A percentile compares a stretch with the other conserved stretches of the same genome.
These are phyloP conservation scores for Coemansia reversa DNA, from an alignment of 192 early-diverging fungal species.

Conservation along the genomic window DNA sequence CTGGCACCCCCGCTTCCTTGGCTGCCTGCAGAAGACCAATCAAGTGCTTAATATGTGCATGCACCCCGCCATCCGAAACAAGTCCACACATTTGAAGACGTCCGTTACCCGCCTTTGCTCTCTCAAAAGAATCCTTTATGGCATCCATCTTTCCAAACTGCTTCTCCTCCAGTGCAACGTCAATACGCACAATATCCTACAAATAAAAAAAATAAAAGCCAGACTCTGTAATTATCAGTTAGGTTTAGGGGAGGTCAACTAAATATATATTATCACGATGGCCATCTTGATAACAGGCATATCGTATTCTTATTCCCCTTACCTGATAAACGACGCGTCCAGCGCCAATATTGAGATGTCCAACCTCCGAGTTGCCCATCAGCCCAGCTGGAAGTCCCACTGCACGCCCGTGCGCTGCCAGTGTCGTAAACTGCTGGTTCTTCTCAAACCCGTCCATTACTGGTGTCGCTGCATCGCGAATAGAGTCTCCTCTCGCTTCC, in stretches of 20 bases:
- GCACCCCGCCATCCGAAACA: conserved; percentile 98
- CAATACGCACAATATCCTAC: conserved; percentile 97
- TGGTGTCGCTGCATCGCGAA: conserved; percentile 88
- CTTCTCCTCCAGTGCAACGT: conserved; percentile 85
- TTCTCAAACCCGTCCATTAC: conserved; percentile 83
- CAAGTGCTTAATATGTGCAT: conserved; percentile 93
- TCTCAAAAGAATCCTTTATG: conserved; percentile 79
- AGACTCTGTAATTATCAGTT: background rate
- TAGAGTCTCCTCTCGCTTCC: conserved; percentile 82
- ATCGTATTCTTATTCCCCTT: background rate
- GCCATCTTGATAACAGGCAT: background rate
- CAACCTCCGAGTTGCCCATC: conserved; percentile 99
- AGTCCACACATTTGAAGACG: conserved; percentile 93
- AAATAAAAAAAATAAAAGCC: background rate
- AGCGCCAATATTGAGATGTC: conserved; percentile 99
- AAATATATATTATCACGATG: conserved; percentile 12
- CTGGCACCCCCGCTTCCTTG: conserved; percentile 78
- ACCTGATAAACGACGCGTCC: conserved; percentile 96
- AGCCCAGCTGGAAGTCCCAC: conserved; percentile 98
- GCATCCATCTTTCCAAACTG: conserved; percentile 70
- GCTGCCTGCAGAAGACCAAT: conserved; percentile 79
- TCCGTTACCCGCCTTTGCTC: conserved; percentile 74
- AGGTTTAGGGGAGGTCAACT: conserved; percentile 1
- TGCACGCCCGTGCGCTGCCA: conserved; percentile 90
- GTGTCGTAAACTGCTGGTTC: conserved; percentile 69